Evolutionary conservation across 2,329 filamentous ascomycete genomes (phyloP), one percentile per base, ranked within the genome.

Genomic region (Penicillium brevicompactum): DNA sequence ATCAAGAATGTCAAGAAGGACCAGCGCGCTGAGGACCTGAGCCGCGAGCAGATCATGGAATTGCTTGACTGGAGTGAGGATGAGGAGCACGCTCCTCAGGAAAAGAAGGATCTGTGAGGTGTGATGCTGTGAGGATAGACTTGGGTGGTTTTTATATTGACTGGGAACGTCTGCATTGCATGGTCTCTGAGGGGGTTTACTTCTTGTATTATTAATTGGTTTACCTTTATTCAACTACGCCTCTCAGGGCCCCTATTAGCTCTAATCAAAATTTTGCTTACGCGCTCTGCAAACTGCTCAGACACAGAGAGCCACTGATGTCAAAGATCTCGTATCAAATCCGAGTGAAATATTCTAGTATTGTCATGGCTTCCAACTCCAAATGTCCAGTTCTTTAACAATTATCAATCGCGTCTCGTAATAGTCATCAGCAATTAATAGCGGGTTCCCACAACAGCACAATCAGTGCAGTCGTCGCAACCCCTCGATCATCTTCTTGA

Each of bases 21-120:
- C 59, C 78, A 84, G 75, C 73, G 75, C 61, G 80, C 84, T 65
- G 85, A 87, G 63, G 84, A 87, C 55, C 81, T 89, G 61, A 85
- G 88, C 57, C 87, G 91, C 71, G 88, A 89, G 75, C 88, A 92
- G 70, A 88, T 92, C 63, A 83, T 86, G 69, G 87, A 92, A 73
- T 85, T 88, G 65, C 72, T 92, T 70, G 80, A 84, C 58, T 73
- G 64, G 81, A 85, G 67, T 82, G 70, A 74, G 16, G 62, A 75
- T 9, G 62, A 62, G 3, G 69, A 70, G 51, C 61, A 50, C 32
- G 69, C 63, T 45, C 65, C 64, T 51, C 67, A 67, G 61, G 34
- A 47, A 6, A 67, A 66, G 60, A 68, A 67, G 61, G 42, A 54
- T 31, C 51, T 47, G 18, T 50, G 46, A 48, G 44, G 27, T 24